Conservation (phyloP, 345 rosid species). For the Dipteronia sinensis region DNA sequence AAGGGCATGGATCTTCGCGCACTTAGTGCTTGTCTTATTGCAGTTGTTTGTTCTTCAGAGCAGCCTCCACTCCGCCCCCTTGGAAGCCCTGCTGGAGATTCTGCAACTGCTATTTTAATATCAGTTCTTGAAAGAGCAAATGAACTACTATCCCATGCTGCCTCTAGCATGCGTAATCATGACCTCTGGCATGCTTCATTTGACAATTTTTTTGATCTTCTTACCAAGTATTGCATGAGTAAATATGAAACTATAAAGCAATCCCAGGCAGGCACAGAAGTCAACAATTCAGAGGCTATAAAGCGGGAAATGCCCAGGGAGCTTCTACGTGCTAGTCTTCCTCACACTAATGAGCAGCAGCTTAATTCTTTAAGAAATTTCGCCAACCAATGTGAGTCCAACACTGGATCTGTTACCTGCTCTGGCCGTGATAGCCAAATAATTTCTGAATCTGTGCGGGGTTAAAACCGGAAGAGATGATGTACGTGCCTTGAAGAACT, state of each 20-base stretch:
- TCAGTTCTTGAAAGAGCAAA: slow-evolving; percentile 89
- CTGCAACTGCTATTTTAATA: slow-evolving; percentile 74
- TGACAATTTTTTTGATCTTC: slow-evolving; percentile 79
- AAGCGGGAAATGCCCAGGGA: slow-evolving; percentile 96
- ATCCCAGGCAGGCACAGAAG: slow-evolving; percentile 53
- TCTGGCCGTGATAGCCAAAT: slow-evolving; percentile 46
- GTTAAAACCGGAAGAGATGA: slow-evolving; percentile 29
- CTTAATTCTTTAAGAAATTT: slow-evolving; percentile 68
- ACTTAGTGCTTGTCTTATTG: slow-evolving; percentile 90
- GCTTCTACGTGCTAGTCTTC: slow-evolving; percentile 88
- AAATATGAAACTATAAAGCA: slow-evolving; percentile 82
- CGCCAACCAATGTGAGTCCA: slow-evolving; percentile 59
- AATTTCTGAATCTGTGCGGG: slow-evolving; percentile 70
- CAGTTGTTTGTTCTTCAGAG: slow-evolving; percentile 96
- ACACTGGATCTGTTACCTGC: slow-evolving; percentile 36
- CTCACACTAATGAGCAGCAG: slow-evolving; percentile 84
- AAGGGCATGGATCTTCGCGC: slow-evolving; percentile 85
- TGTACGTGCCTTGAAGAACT: neutral
- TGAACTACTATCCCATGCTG: slow-evolving; percentile 55
- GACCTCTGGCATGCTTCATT: slow-evolving; percentile 95
- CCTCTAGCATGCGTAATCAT: slow-evolving; percentile 55
- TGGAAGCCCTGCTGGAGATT: slow-evolving; percentile 88
- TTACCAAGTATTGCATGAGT: slow-evolving; percentile 85
- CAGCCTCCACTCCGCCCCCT: slow-evolving; percentile 97
- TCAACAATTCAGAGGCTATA: slow-evolving; percentile 65